Evolutionary conservation across 73 alveolate genomes (phyloP).

Genomic region (Breviolum minutum): DNA sequence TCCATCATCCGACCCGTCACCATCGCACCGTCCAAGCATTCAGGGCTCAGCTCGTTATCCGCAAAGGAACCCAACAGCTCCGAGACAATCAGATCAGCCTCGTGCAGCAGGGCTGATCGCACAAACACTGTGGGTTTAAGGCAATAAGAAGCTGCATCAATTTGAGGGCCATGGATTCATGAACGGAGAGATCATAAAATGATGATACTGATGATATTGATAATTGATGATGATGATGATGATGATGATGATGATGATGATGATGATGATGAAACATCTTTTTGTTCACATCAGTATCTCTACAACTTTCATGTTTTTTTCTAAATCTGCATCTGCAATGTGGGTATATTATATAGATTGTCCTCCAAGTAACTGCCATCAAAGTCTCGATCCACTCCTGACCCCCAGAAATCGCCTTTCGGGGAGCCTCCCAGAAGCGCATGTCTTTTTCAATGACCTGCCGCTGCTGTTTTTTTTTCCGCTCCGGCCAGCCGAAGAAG

Average conservation of each 20-base stretch:
- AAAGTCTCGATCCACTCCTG: too few relatives aligned
- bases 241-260: not conserved
- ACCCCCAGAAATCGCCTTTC: not conserved
- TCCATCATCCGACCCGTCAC: not conserved
- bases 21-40: conserved; percentile 97
- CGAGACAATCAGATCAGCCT: conserved; percentile 98
- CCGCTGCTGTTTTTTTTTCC: not conserved
- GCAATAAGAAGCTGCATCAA: too few relatives aligned
- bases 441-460: conserved; percentile 83
- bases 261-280: too few relatives aligned
- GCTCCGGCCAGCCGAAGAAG: not conserved
- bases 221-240: not conserved
- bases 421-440: conserved; percentile 95
- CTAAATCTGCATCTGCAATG: too few relatives aligned
- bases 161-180: too few relatives aligned
- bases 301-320: too few relatives aligned
- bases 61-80: conserved; percentile 99
- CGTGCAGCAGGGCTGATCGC: not conserved
- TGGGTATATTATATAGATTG: too few relatives aligned
- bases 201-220: not conserved
- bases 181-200: not conserved
- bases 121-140: not conserved
- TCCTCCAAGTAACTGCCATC: too few relatives aligned
- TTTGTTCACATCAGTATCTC: too few relatives aligned
- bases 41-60: conserved; percentile 99